phyloP scores from a whole-genome alignment of 208 protist genomes.

The Leptomonas pyrrhocoris region DNA sequence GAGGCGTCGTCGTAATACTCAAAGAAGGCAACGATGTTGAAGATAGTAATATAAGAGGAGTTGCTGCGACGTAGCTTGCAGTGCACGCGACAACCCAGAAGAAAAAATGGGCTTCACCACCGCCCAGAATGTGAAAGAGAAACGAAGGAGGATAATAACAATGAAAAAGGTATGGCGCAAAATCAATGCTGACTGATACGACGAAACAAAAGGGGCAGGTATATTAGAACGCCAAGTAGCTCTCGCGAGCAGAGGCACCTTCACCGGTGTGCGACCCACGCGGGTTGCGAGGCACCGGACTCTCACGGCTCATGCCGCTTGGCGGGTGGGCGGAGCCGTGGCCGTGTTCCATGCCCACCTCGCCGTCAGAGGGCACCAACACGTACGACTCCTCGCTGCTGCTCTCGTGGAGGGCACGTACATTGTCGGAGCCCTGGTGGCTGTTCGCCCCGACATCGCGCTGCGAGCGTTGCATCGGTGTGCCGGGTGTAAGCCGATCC shows the following conservation, averaged over 20 bases:
- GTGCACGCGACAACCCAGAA: not conserved
- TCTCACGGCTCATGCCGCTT: conserved; percentile 18
- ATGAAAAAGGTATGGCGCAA: conserved; percentile 12
- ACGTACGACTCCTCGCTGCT: conserved; percentile 39
- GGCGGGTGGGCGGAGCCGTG: conserved; percentile 18
- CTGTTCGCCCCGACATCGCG: conserved; percentile 11
- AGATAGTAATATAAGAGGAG: not conserved
- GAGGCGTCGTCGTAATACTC: no score
- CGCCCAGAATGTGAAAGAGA: not conserved
- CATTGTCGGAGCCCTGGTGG: conserved; percentile 10
- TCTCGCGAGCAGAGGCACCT: conserved; percentile 15
- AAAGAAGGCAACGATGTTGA: not conserved
- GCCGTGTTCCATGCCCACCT: conserved; percentile 5
- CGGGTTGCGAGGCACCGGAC: conserved; percentile 31
- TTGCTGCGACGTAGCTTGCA: not conserved
- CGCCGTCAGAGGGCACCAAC: conserved; percentile 32
- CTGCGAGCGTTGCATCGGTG: conserved; percentile 17
- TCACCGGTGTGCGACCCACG: conserved; percentile 6
- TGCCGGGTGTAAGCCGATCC: conserved; percentile 18
- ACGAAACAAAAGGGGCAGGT: not conserved
- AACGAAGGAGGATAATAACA: not conserved
- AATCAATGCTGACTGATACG: not conserved
- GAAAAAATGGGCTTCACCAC: not conserved
- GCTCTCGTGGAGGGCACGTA: conserved; percentile 20
- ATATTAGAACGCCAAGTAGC: conserved; percentile 33